Conservation (phyloP, 2,329 filamentous ascomycete species). For the Pseudogymnoascus destructans region DNA sequence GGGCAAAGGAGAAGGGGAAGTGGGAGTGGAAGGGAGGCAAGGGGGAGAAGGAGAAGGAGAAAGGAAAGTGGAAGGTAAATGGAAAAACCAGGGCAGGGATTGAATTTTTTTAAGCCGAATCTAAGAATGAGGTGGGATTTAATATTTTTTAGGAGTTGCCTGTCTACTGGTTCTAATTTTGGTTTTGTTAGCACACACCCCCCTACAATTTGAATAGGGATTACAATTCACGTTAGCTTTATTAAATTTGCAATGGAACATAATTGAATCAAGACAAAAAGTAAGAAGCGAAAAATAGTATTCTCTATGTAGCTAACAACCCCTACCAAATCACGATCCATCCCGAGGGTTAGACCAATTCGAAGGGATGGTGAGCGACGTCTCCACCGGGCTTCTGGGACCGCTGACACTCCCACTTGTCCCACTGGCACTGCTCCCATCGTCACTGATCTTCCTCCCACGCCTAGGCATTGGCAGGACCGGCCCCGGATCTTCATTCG, state of each 20-base stretch:
- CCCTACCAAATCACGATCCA: not conserved
- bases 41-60: not conserved
- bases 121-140: not conserved
- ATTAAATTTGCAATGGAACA: not conserved
- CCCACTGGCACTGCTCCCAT: slow-evolving; percentile 26
- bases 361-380: not conserved
- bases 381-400: slow-evolving; percentile 35
- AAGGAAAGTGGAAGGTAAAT: not conserved
- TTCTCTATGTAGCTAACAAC: not conserved
- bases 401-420: slow-evolving; percentile 35
- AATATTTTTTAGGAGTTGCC: not conserved
- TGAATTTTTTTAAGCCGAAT: not conserved
- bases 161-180: not conserved
- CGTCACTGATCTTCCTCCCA: slow-evolving; percentile 25
- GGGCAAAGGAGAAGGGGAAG: not conserved
- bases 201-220: not conserved
- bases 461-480: slow-evolving; percentile 14
- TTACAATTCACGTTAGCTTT: not conserved
- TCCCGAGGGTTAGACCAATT: slow-evolving; percentile 1
- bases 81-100: not conserved
- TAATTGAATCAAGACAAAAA: not conserved
- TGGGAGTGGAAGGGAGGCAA: not conserved
- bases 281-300: not conserved
- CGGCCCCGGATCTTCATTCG: slow-evolving; percentile 33
- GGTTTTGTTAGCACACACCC: not conserved